phyloP scores from a whole-genome alignment of 768 basidiomycete genomes.

The Lentinula detonsa region DNA sequence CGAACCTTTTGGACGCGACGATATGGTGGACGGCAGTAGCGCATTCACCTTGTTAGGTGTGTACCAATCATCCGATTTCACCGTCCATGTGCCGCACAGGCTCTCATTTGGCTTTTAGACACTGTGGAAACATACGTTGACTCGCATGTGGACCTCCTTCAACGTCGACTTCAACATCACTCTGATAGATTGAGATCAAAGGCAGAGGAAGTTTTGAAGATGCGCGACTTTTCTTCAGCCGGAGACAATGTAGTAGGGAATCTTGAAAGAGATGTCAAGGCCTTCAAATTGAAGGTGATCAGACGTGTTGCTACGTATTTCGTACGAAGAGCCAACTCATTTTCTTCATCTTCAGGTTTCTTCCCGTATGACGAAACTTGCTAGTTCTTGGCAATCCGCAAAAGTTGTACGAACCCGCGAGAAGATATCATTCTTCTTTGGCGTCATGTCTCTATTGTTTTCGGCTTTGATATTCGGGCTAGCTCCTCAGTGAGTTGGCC shows the following conservation, averaged over 20 bases:
- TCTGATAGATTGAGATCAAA: slow-evolving; percentile 76
- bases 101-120: slow-evolving; percentile 37
- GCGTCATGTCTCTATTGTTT: slow-evolving; percentile 86
- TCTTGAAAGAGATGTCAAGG: slow-evolving; percentile 80
- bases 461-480: slow-evolving; percentile 84
- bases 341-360: slow-evolving; percentile 49
- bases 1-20: neutral
- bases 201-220: slow-evolving; percentile 78
- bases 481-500: slow-evolving; percentile 58
- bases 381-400: slow-evolving; percentile 87
- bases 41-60: slow-evolving; percentile 76
- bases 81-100: slow-evolving; percentile 16
- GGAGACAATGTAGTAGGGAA: slow-evolving; percentile 57
- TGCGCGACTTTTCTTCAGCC: slow-evolving; percentile 27
- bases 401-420: slow-evolving; percentile 80
- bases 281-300: slow-evolving; percentile 77
- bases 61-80: neutral
- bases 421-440: slow-evolving; percentile 88
- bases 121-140: slow-evolving; percentile 95
- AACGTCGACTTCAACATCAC: slow-evolving; percentile 83
- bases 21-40: neutral
- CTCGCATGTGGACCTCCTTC: slow-evolving; percentile 76
- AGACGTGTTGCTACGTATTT: neutral
- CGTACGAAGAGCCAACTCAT: neutral
- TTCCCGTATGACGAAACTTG: slow-evolving; percentile 66